Base-by-base conservation (phyloP, 2,329 filamentous ascomycete species). In the Onygenales sp. region DNA sequence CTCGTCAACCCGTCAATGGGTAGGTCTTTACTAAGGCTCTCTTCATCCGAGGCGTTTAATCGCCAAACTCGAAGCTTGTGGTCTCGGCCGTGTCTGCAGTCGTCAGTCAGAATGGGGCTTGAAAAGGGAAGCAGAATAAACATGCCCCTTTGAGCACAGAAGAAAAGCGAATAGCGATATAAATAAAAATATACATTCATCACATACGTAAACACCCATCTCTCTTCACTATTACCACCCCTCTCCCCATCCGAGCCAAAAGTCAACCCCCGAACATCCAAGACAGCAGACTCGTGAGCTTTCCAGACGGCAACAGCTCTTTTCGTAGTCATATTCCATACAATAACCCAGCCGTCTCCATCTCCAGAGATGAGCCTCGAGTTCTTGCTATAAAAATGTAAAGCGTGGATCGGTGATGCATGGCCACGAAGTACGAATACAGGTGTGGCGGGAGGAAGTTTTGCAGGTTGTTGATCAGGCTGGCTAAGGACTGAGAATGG, bases 51-150 rank as follows among this genome's bases (percentile, higher is more conserved):
- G 52, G 86, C 81, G 10, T 76, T 71, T 11, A 96, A 66, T 63
- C 87, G 85, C 93, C 93, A 98, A 14, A 95, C 85, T 21, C 87
- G 78, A 47, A 97, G 77, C 63, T 84, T 87, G 66, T 93, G 86
- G 66, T 98, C 93, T 66, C 93, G 82, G 11, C 92, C 92, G 71
- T 97, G 91, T 37, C 91, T 96, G 58, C 37, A 54, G 4, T 4
- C 1, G n/a, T 3, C 4, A n/a, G 36, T 49, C 34, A 49, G 46
- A 37, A 49, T 39, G 13, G 27, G 33, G n/a, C n/a, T 11, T 8
- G 10, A 44, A 50, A 49, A 36, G 11, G 14, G 51, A 33, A 51
- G 36, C 5, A 11, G 14, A 49, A 5, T n/a, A 36, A 49, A 44
- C 5, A 17, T 9, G 13, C 34, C 17, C 33, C 36, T 40, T 27